These are phyloP conservation scores for Udeniomyces megalosporus DNA, from an alignment of 768 basidiomycete genomes.

Conservation along the genomic window DNA sequence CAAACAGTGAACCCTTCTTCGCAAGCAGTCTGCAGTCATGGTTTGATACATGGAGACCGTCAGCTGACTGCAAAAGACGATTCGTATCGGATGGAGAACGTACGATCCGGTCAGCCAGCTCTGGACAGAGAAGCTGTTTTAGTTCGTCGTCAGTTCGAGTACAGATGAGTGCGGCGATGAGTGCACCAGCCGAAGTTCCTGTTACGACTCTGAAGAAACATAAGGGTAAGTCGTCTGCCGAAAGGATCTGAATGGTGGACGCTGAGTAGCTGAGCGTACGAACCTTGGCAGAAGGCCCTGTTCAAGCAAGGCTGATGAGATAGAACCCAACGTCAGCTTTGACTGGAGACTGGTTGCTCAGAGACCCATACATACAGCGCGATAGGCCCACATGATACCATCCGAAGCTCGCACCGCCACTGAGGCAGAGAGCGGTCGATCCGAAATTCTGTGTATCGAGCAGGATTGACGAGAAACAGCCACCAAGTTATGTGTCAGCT, in stretches of 20 bases:
- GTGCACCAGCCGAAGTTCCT: conserved; percentile 46
- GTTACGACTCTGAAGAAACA: conserved; percentile 68
- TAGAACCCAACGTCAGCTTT: too few species aligned
- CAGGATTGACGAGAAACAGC: neutral
- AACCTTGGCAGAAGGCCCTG: conserved; percentile 29
- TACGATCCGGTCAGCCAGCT: conserved; percentile 57
- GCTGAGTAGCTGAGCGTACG: too few species aligned
- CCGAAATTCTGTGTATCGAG: conserved; percentile 47
- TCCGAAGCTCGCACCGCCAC: conserved; percentile 89
- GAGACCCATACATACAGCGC: too few species aligned
- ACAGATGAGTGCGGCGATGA: conserved; percentile 41
- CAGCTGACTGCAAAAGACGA: too few species aligned
- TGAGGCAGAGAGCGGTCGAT: conserved; percentile 77
- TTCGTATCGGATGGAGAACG: too few species aligned
- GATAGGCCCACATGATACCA: conserved; percentile 60
- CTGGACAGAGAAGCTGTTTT: conserved; percentile 55
- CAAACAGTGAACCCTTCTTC: conserved; percentile 32
- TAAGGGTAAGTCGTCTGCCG: too few species aligned
- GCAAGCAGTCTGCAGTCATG: conserved; percentile 28
- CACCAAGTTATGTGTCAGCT: neutral
- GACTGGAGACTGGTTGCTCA: neutral
- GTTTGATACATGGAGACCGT: too few species aligned
- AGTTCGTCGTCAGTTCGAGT: conserved; percentile 81
- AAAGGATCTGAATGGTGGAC: too few species aligned
- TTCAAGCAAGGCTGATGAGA: too few species aligned